Base-by-base conservation (phyloP, 2,329 filamentous ascomycete genomes). In the Trichoderma hamatum region DNA sequence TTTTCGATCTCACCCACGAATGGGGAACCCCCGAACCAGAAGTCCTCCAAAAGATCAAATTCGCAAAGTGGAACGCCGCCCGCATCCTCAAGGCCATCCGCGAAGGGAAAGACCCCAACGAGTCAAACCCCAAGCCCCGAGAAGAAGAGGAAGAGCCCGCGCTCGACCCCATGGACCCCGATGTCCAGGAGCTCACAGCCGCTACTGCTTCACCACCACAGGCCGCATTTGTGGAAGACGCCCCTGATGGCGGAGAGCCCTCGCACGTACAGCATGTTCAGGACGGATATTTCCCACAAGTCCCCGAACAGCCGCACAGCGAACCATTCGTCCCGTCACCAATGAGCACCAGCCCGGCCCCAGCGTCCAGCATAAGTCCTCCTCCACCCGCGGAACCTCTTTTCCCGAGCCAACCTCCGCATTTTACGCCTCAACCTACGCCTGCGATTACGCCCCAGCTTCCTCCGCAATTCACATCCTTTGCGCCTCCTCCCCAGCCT, bases 41-140 rank as follows among this genome's bases (percentile, higher is more conserved):
- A 76, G 88, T 90, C 24, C 85, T 89, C 49, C 88, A 93, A 67
- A 98, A 97, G 84, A 93, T 95, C 80, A 97, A 96, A 79, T 99
- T 93, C 78, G 94, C 95, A 52, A 99, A 98, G 80, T 99, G 93
- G 86, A 96, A 98, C 78, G 94, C 95, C 2, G 83, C 95, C 43
- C 89, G 96, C 69, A 99, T 99, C 76, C 85, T 92, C 19, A 97
- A 93, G 80, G 96, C 96, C 13, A 87, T 97, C 75, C 96, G 94
- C 76, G 92, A 94, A 51, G 94, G 94, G 66, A 90, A 92, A 72
- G 94, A 99, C 76, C 96, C 96, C 3, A 99, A 99, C 79, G 89
- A 91, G 67, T 92, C 92, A 9, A 98, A 98, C 76, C 95, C 95
- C 0, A 88, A 88, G 68, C 84, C 82, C 5, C 84, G 84, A 87